Base-by-base conservation (phyloP, 2,329 filamentous ascomycete genomes). In the Trichoderma lentiforme region DNA sequence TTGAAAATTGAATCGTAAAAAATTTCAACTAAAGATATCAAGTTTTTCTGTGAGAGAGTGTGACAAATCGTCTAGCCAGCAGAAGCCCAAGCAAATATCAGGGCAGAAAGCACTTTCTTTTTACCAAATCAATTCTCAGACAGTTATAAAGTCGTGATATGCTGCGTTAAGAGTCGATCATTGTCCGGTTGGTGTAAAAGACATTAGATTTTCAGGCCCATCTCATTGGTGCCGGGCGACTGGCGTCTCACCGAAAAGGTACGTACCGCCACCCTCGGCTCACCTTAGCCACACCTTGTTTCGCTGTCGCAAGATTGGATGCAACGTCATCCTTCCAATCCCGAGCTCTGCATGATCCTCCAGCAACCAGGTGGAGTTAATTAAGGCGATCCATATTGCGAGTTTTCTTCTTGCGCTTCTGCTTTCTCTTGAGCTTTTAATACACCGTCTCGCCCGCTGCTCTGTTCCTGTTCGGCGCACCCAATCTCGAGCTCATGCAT, bases 401-500 rank as follows among this genome's bases (percentile, higher is more conserved):
- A 51, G 3, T 53, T 39, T 11, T 36, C 39, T 6, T 62, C 12
- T 36, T 14, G n/a, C 28, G 14, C 11, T 39, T 62, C 8, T 34
- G 15, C 18, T 39, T 61, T 30, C 15, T 32, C n/a, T 21, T 60
- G 51, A 21, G 53, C 26, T 53, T 60, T 32, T 8, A 6, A 61
- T 28, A 36, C 36, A 66, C 1, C 30, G 4, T n/a, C 18, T 64
- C 5, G n/a, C 14, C 30, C 39, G 7, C 14, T 18, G 2, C 32
- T 39, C n/a, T 21, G 12, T 47, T 62, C 8, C 24, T 28, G 5
- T 56, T 12, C 39, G 30, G 56, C 24, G 47, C 70, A 57, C 43
- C 8, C 26, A 56, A 57, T 26, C 56, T 63, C 7, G 60, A 71
- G 64, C 74, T 73, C 73, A 78, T 78, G 76, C 75, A 71, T 73